A percentile compares a stretch with the other conserved stretches of the same genome.
These are phyloP conservation scores for Aureoboletus auriporus DNA, from an alignment of 768 basidiomycete species.

Conservation along the genomic window DNA sequence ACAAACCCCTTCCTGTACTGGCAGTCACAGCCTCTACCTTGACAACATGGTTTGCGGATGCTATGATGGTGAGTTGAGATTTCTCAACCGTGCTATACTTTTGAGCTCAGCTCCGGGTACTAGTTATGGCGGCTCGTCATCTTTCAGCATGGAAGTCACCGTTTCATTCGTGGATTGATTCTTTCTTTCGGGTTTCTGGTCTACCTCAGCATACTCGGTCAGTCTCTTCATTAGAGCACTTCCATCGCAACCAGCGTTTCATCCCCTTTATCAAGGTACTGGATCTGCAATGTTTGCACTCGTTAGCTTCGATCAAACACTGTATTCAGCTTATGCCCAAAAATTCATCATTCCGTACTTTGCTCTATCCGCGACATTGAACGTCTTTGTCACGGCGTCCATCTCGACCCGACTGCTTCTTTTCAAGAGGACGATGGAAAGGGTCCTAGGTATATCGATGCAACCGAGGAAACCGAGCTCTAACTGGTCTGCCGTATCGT, in stretches of 20 bases:
- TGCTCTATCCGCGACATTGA: neutral
- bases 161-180: neutral
- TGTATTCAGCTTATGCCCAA: neutral
- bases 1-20: neutral
- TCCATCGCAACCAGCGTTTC: neutral
- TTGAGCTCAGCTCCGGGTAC: neutral
- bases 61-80: neutral
- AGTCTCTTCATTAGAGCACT: neutral
- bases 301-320: neutral
- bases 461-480: neutral
- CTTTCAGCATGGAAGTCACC: neutral
- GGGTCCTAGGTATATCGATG: neutral
- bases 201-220: neutral
- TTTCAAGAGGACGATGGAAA: neutral
- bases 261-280: neutral
- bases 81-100: too few relatives aligned
- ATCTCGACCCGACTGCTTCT: neutral
- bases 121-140: slow-evolving; percentile 1
- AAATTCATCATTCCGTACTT: neutral
- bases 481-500: neutral
- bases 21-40: neutral
- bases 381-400: neutral
- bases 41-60: slow-evolving; percentile 1
- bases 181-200: neutral
- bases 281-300: neutral